These are phyloP conservation scores for Neurospora africana DNA, from an alignment of 495 filamentous ascomycete species.

Conservation along the genomic window DNA sequence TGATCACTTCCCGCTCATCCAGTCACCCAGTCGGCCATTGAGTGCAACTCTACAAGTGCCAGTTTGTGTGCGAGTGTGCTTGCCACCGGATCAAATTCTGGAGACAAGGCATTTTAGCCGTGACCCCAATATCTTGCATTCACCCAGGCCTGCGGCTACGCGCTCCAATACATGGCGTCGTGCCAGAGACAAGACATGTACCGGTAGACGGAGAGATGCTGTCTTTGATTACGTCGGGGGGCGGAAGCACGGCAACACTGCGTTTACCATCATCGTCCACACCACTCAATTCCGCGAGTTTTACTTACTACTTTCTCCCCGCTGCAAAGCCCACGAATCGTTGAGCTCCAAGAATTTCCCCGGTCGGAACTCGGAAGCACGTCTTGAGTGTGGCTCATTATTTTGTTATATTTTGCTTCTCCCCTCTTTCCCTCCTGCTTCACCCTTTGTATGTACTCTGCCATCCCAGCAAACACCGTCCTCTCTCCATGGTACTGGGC, in stretches of 20 bases:
- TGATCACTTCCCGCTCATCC: neutral
- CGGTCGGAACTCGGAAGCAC: neutral
- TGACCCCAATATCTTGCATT: conserved; percentile 25
- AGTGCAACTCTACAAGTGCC: conserved; percentile 2
- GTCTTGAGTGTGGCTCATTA: neutral
- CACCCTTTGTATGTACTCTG: neutral
- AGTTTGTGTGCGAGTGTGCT: conserved; percentile 4
- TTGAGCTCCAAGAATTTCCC: neutral
- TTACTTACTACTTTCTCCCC: neutral
- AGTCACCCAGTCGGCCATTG: conserved; percentile 6
- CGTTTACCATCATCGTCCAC: conserved; percentile 2
- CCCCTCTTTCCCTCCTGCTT: neutral
- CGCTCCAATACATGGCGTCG: conserved; percentile 12
- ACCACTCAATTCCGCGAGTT: neutral
- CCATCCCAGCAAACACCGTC: conserved; percentile 3
- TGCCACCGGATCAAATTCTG: conserved; percentile 20
- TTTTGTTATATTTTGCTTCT: neutral
- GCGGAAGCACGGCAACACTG: conserved; percentile 10
- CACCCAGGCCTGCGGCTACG: conserved; percentile 27
- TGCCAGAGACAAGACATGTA: conserved; percentile 9
- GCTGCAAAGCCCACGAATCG: neutral
- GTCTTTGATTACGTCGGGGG: conserved; percentile 9
- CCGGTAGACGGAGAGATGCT: neutral
- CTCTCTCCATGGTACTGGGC: conserved; percentile 11
- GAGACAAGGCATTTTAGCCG: conserved; percentile 25